Evolutionary conservation across 1,284 basidiomycete genomes (phyloP), one percentile per base, ranked within the genome.

Genomic region (Ustanciosporium gigantosporum): DNA sequence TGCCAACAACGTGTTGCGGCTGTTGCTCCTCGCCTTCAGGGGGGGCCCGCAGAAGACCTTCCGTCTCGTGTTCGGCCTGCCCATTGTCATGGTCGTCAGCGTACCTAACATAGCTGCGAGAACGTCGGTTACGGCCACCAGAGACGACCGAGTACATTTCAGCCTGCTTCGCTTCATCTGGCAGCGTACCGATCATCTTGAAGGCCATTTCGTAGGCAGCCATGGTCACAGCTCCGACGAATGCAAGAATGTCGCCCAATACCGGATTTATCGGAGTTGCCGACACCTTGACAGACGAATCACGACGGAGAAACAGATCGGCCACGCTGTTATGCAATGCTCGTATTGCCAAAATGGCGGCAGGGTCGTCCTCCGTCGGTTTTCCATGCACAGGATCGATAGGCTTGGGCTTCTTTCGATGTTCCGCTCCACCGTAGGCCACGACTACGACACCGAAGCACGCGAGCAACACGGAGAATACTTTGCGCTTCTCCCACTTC

Each of bases 181-280:
- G 73, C 1, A 75, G 48, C n/a, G 62, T 70, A 9, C 68, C 73
- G 16, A 76, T 56, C 8, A 75, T 50, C 43, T 73, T 73, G 56
- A 76, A 77, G 2, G 67, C 49, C 47, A 76, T 66, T 40, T 77
- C 76, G 47, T 76, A 77, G 0, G 65, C 70, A 3, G 74, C 76
- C 74, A 76, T 76, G 4, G 70, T 74, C 2, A 77, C 57, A 7
- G 74, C 74, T 5, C 74, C 75, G 23, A 74, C 25, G 8, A 74
- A 59, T 15, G 73, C 69, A 9, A 74, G 59, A 15, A 60, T 17
- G 35, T 74, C 57, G 13, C 75, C 76, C 11, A 76, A 36, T 7
- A 73, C 31, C 0, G 74, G 70, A 25, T 67, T 70, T 16, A 41
- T 37, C 46, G 2, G 17, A 11, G 17, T 22, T 8, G 20, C 19